Base-by-base conservation (phyloP, 1,139 yeast genomes). In the Yamadazyma taylorii region DNA sequence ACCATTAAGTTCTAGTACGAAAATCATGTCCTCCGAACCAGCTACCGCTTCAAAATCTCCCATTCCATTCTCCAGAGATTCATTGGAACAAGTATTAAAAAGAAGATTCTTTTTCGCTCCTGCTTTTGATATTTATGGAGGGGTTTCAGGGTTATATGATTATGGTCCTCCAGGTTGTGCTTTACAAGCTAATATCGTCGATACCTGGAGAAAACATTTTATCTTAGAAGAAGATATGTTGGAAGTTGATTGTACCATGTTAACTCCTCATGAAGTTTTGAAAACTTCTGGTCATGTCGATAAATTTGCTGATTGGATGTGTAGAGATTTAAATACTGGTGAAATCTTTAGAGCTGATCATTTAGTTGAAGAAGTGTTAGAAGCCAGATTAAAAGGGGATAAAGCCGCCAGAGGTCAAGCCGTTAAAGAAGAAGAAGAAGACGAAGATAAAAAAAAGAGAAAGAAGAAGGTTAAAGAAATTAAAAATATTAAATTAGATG, bases 121-220 rank as follows among this genome's bases (percentile, higher is more conserved):
- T 47, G 83, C 97, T 31, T 94, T 94, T 58, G 98, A 94, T 60
- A 81, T 92, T 47, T 94, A 94, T 61, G 98, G 98, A 50, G 98
- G 98, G 62, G 97, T 94, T 35, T 87, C 97, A 37, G 99, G 99
- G 50, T 75, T 94, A 42, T 94, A 88, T 63, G 99, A 94, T 63
- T 94, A 89, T 60, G 99, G 99, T 68, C 99, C 99, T 45, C 97
- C 98, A 62, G 98, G 98, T 44, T 90, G 97, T 71, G 95, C 98
- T 11, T 80, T 94, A 65, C 97, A 92, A 72, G 95, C 97, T 55
- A 92, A 92, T 63, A 78, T 94, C 47, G 72, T 94, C 45, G 98
- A 94, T 58, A 78, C 81, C 34, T 94, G 98, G 98, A 84, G 97
- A 73, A 92, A 90, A 66, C 99, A 94, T 67, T 94, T 94, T 61